Conservation (phyloP, 2,329 filamentous ascomycete genomes). For the Lasiodiplodia hormozganensis region DNA sequence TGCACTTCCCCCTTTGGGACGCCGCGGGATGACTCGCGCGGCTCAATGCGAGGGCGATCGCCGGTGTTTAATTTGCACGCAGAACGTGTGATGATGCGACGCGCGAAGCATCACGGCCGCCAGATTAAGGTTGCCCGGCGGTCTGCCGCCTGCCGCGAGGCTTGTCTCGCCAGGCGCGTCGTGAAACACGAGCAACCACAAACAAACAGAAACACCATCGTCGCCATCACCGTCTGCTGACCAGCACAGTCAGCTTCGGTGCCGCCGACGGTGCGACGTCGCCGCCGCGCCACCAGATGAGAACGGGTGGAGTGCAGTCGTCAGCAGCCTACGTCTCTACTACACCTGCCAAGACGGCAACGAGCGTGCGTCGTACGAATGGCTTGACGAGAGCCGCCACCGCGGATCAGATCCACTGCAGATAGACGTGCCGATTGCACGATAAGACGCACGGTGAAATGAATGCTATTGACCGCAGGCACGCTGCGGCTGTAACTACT, state of each 20-base stretch:
- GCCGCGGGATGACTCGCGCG: slow-evolving; percentile 8
- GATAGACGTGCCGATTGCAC: slow-evolving; percentile 15
- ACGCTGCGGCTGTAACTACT: slow-evolving; percentile 8
- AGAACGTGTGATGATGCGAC: slow-evolving; percentile 2
- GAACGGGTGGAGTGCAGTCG: slow-evolving; percentile 11
- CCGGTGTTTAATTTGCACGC: slow-evolving; percentile 13
- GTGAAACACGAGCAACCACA: slow-evolving; percentile 10
- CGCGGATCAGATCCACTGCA: background rate
- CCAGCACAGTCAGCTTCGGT: background rate
- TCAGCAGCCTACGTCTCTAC: slow-evolving; percentile 19
- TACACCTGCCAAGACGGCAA: background rate
- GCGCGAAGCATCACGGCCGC: slow-evolving; percentile 12
- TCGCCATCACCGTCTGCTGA: background rate
- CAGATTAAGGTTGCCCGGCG: slow-evolving; percentile 4
- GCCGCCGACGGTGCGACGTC: background rate
- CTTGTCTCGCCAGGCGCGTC: slow-evolving; percentile 9
- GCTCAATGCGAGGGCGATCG: slow-evolving; percentile 10
- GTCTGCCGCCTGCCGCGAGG: background rate
- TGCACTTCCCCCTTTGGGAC: slow-evolving; percentile 9
- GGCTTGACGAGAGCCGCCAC: background rate
- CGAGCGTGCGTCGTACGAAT: slow-evolving; percentile 6
- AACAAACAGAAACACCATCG: background rate
- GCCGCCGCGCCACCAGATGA: background rate
- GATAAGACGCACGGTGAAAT: background rate
- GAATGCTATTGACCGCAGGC: slow-evolving; percentile 10